These are phyloP conservation scores for Erodium moschatum DNA, from an alignment of 441 rosid species.

Conservation along the genomic window DNA sequence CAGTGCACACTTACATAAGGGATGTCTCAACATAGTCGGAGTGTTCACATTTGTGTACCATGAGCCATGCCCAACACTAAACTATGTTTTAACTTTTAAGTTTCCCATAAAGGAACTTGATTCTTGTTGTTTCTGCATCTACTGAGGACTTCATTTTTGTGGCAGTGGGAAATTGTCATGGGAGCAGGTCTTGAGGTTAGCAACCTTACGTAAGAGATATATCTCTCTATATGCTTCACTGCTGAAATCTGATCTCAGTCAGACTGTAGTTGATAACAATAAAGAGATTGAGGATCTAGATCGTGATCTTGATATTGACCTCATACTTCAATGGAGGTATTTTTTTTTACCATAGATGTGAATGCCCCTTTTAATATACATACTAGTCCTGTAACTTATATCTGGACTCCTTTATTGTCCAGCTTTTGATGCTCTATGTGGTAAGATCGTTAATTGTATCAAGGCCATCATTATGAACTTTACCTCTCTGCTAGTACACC, in stretches of 20 bases:
- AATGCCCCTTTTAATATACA: not conserved
- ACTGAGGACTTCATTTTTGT: slow-evolving; percentile 30
- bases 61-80: not conserved
- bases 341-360: slow-evolving; percentile 17
- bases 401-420: not conserved
- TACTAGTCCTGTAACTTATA: not conserved
- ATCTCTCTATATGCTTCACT: slow-evolving; percentile 77
- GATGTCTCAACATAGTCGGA: not conserved
- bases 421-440: not conserved
- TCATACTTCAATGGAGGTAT: slow-evolving; percentile 98
- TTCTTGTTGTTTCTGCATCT: slow-evolving; percentile 20
- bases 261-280: slow-evolving; percentile 56
- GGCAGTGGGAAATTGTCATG: slow-evolving; percentile 94
- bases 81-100: not conserved
- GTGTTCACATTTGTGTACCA: not conserved
- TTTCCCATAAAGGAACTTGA: not conserved
- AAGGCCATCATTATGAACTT: not conserved
- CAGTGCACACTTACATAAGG: not conserved
- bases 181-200: slow-evolving; percentile 77
- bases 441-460: not conserved
- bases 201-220: slow-evolving; percentile 79
- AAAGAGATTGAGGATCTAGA: slow-evolving; percentile 81
- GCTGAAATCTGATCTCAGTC: slow-evolving; percentile 71
- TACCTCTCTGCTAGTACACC: not conserved
- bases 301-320: slow-evolving; percentile 78